These are phyloP conservation scores for Lichtheimia hyalospora DNA, from an alignment of 371 early-diverging fungal species.

Conservation along the genomic window DNA sequence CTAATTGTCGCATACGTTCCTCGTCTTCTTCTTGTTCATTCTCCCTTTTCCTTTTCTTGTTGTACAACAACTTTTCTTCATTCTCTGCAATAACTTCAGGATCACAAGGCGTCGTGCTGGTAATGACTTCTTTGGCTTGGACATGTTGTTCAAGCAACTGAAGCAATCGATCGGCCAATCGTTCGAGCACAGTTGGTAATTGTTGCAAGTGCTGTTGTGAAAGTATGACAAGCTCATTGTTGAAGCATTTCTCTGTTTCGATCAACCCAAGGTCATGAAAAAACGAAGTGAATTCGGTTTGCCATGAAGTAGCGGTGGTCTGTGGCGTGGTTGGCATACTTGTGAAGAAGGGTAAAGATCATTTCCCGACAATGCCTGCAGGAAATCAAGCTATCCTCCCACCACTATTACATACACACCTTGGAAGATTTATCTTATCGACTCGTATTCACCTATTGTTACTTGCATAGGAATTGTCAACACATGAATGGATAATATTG, in stretches of 20 bases:
- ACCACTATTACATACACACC: too few relatives aligned
- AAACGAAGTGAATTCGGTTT: constrained; percentile 30
- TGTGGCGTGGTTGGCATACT: neutral
- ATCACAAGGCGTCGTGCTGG: constrained; percentile 4
- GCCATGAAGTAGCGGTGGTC: constrained; percentile 23
- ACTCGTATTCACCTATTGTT: too few relatives aligned
- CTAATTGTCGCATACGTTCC: constrained; percentile 30
- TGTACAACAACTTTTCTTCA: neutral
- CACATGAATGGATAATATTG: too few relatives aligned
- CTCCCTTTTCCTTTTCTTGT: constrained; percentile 8
- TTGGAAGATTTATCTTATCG: too few relatives aligned
- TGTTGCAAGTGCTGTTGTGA: constrained; percentile 32
- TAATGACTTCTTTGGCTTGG: constrained; percentile 25
- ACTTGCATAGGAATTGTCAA: too few relatives aligned
- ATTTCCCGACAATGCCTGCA: too few relatives aligned
- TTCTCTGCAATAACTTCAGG: neutral
- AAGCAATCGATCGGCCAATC: constrained; percentile 33
- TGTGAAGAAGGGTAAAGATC: neutral
- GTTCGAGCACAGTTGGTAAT: constrained; percentile 34
- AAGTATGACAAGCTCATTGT: constrained; percentile 35
- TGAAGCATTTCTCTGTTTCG: constrained; percentile 41
- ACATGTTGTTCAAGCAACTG: constrained; percentile 35
- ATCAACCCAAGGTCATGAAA: constrained; percentile 35
- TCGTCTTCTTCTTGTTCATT: constrained; percentile 16
- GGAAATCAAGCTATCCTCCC: too few relatives aligned